phyloP scores from a whole-genome alignment of 2,329 filamentous ascomycete genomes.

The Nemania abortiva region DNA sequence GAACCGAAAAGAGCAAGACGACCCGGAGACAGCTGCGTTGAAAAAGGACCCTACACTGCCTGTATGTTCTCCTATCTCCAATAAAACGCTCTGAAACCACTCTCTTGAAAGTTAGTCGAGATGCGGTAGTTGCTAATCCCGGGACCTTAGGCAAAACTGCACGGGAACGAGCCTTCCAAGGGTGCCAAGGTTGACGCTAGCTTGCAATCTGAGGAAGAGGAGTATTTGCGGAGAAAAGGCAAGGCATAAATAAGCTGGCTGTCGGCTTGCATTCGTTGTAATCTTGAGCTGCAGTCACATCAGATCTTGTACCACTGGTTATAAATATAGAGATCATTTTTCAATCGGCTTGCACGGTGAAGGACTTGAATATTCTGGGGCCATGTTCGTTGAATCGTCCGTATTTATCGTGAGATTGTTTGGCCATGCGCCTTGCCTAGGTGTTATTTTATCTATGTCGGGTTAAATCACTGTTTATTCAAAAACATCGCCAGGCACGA shows the following conservation, averaged over 20 bases:
- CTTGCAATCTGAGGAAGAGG: constrained; percentile 76
- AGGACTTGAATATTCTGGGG: background rate
- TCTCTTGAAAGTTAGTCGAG: too few species aligned
- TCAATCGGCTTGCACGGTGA: background rate
- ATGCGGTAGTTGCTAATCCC: background rate
- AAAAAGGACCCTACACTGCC: constrained; percentile 73
- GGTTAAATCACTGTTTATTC: too few species aligned
- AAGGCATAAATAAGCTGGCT: constrained; percentile 54
- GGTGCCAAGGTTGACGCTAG: constrained; percentile 79
- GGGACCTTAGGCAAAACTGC: constrained; percentile 65
- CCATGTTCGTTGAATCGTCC: background rate
- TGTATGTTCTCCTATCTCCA: constrained; percentile 54
- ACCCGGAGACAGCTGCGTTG: constrained; percentile 55
- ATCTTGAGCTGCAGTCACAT: background rate
- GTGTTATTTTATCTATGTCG: background rate
- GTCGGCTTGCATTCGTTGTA: background rate
- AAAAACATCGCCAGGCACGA: background rate
- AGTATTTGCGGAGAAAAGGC: constrained; percentile 72
- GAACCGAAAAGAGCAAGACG: constrained; percentile 59
- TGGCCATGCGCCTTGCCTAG: background rate
- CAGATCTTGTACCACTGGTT: constrained; percentile 11
- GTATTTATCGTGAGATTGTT: too few species aligned
- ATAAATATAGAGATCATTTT: background rate
- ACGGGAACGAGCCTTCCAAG: constrained; percentile 79
- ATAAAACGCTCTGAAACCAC: background rate